Evolutionary conservation across 2,329 filamentous ascomycete genomes (phyloP), one percentile per base, ranked within the genome.

Genomic region (Elsinoe batatas): DNA sequence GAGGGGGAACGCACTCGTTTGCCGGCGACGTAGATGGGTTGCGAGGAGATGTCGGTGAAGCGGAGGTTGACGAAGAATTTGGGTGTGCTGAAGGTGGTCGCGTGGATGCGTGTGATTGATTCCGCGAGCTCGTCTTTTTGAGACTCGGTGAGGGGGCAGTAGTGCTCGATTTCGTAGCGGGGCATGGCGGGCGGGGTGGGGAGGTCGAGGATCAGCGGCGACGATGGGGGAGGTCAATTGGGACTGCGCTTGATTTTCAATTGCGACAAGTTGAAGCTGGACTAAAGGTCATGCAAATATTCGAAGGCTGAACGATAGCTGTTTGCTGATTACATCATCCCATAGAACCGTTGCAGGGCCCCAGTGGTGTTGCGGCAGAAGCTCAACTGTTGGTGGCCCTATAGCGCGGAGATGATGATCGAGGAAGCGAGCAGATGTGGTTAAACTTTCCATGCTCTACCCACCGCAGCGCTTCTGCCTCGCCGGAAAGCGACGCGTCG

Each of bases 61-160:
- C 64, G 61, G 12, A 76, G 67, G 58, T 75, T 73, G 49, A 76
- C 72, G 64, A 76, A 76, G 20, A 72, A 61, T 2, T 64, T 66
- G 0, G 72, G 72, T 0, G 72, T 69, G 42, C 64, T 66, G 68
- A 76, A 76, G 53, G 68, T 66, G 5, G 58, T 67, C 57, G 68
- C 64, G 63, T 76, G 73, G 35, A 75, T 69, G 7, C 60, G 59
- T 10, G 74, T 75, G 30, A 76, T 69, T 8, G 64, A 64, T 12
- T 59, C 56, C 6, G 74, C 73, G 30, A 76, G 64, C 5, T 68
- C 61, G 20, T 71, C 63, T 47, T 69, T 63, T 64, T 76, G 72
- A 8, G 59, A 42, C 4, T 57, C 13, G 37, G 63, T 65, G 11
- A 71, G 63, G 15, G 63, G 59, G 54, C 59, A 63, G 40, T 64